These are phyloP conservation scores for Lepiota subincarnata DNA, from an alignment of 768 basidiomycete genomes.

Conservation along the genomic window DNA sequence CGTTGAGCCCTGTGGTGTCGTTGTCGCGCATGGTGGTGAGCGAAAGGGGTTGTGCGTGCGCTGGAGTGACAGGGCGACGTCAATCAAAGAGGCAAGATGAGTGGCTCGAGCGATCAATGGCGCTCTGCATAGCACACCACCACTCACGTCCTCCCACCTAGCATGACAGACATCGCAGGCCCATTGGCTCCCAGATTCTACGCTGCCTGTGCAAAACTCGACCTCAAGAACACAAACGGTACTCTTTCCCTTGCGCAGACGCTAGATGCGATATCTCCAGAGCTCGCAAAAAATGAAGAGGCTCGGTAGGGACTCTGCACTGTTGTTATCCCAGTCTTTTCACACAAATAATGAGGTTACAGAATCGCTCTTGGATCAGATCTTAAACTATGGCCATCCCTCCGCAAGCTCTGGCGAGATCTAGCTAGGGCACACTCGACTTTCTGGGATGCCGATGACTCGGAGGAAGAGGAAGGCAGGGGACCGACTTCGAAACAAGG, in stretches of 20 bases:
- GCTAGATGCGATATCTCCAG: slow-evolving; percentile 49
- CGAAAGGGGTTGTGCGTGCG: slow-evolving; percentile 11
- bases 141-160: neutral
- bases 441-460: slow-evolving; percentile 47
- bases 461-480: slow-evolving; percentile 31
- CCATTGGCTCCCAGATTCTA: slow-evolving; percentile 31
- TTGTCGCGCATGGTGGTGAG: slow-evolving; percentile 16
- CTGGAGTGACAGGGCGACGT: slow-evolving; percentile 2
- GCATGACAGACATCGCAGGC: slow-evolving; percentile 20
- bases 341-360: neutral
- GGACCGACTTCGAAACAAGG: slow-evolving; percentile 26
- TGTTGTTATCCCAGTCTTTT: neutral
- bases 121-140: neutral
- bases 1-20: slow-evolving; percentile 29
- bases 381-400: slow-evolving; percentile 50
- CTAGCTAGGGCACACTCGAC: slow-evolving; percentile 44
- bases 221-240: slow-evolving; percentile 30
- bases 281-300: slow-evolving; percentile 44
- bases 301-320: slow-evolving; percentile 27
- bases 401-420: slow-evolving; percentile 56
- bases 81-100: slow-evolving; percentile 12
- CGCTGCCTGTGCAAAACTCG: slow-evolving; percentile 38
- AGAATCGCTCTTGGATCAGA: slow-evolving; percentile 33
- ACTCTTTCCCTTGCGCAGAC: slow-evolving; percentile 27
- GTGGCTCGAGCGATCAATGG: slow-evolving; percentile 14